Base-by-base conservation (phyloP, 495 filamentous ascomycete genomes). In the Penicillium paxilli region DNA sequence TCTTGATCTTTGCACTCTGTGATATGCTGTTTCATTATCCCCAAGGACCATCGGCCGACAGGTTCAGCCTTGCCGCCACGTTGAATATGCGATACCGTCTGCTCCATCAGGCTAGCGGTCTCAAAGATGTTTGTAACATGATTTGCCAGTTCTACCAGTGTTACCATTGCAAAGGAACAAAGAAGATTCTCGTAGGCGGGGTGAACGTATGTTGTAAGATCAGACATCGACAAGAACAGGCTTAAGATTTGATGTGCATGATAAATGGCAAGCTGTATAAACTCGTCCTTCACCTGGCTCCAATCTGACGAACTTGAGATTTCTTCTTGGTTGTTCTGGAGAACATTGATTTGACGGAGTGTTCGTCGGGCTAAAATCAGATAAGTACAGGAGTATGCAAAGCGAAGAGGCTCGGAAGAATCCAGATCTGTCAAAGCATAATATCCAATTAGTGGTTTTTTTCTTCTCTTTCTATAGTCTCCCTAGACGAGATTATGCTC, bases 81-180 rank as follows among this genome's bases (percentile, higher is more conserved):
- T 22, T 63, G 60, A 20, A 63, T 57, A 46, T 63, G 60, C 1
- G 60, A 59, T 6, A 63, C 50, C n/a, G 35, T 45, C 5, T 32
- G 33, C 23, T 61, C 58, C 58, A 59, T 59, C 4, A 56, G 49
- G 5, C 22, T 14, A 6, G 55, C 17, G 8, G 32, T 42, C 9
- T 56, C 35, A 9, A 21, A 26, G 10, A 56, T 32, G 5, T 57
- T 46, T n/a, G 44, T 10, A n/a, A 54, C 9, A 40, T 51, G 41
- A 20, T 26, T 24, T 3, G 53, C 53, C 20, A 61, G 57, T 30
- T 61, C 58, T 7, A 50, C 53, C 11, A 61, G 21, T 11, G 58
- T 61, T 1, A 54, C 54, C 58, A 61, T 61, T 0, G 58, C 58
- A 20, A 57, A 61, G 20, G 58, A 61, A 23, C 58, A 54, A 4